Evolutionary conservation across 164 flowering plant species (phyloP), one percentile per base, ranked within the genome.

Genomic region (Vitis amurensis): DNA sequence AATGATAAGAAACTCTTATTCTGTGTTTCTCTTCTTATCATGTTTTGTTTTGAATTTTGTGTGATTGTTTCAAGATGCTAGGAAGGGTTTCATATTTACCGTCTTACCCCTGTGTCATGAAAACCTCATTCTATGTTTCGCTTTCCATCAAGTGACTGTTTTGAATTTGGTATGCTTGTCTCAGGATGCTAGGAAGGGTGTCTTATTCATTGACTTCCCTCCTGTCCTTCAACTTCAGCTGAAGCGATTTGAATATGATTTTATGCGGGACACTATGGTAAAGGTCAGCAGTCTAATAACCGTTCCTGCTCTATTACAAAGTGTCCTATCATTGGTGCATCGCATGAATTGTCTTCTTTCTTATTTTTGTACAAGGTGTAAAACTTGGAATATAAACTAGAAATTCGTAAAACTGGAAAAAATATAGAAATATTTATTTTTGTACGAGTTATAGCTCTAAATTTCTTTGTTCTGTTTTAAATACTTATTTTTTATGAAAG

Each of bases 201-300:
- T 90, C 17, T 69, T 87, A 12, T 90, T 90, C 77, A 84, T 83
- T 67, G 92, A 90, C 67, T 90, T 90, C 50, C 92, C 94, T n/a
- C 92, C 94, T 44, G 95, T 90, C 11, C 89, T 90, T 59, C 92
- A 90, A 76, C 91, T 90, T 74, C 92, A 88, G 78, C 73, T 90
- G 27, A 90, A 90, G 63, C 78, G 94, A 23, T 90, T 90, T 80
- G 92, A 86, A 68, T 88, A 90, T 78, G 94, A 89, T 78, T 89
- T 89, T 73, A 79, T 83, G 86, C 77, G 90, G 30, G 89, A 90
- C 73, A 88, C 89, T 7, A 87, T 88, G 92, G 91, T 90, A 2
- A 88, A 88, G 89, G 92, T 88, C 9, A 70, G 86, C 27, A 23
- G 27, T 23, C 27, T 23, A 23, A 23, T 23, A 23, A 23, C 27